Evolutionary conservation across 225 moss, liverwort and hornwort species (phyloP), one percentile per base, ranked within the genome.

Genomic region (Bryum argenteum): DNA sequence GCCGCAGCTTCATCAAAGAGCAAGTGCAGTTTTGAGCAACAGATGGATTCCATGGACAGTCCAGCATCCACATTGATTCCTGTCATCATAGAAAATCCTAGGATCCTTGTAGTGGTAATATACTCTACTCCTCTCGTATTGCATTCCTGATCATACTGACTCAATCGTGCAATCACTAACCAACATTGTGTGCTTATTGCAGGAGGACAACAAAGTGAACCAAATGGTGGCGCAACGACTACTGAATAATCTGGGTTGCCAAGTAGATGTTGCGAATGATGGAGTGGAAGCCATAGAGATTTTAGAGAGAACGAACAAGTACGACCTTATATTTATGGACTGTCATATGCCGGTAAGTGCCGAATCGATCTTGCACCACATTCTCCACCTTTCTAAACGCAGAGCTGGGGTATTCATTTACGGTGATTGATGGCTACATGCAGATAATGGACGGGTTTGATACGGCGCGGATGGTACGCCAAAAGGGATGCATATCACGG

Each of bases 131-230:
- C 58, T 8, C 37, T 55, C 38, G 38, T 26, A 45, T 24, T 18
- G 10, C 38, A 45, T 3, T 45, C n/a, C n/a, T n/a, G n/a, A n/a
- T n/a, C n/a, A n/a, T n/a, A n/a, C n/a, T n/a, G n/a, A n/a, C n/a
- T n/a, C n/a, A n/a, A n/a, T n/a, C n/a, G n/a, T n/a, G n/a, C n/a
- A n/a, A n/a, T 60, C 5, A 20, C 61, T 71, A 26, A 75, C 19
- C n/a, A n/a, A n/a, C n/a, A n/a, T n/a, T n/a, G n/a, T n/a, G n/a
- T n/a, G n/a, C n/a, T 15, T 20, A 24, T 67, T 67, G 55, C 74
- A 84, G 84, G 84, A 84, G 66, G 84, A 84, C 62, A 84, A 84
- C 71, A 77, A 80, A 67, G 84, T 84, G 55, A 84, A 84, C 41
- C 84, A 84, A 65, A 74, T 80, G 66, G 84, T 84, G 13, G 84